Percentiles rank a stretch among this genome's conserved stretches.
Conservation (phyloP, 441 rosid species). For the Populus hybrid region DNA sequence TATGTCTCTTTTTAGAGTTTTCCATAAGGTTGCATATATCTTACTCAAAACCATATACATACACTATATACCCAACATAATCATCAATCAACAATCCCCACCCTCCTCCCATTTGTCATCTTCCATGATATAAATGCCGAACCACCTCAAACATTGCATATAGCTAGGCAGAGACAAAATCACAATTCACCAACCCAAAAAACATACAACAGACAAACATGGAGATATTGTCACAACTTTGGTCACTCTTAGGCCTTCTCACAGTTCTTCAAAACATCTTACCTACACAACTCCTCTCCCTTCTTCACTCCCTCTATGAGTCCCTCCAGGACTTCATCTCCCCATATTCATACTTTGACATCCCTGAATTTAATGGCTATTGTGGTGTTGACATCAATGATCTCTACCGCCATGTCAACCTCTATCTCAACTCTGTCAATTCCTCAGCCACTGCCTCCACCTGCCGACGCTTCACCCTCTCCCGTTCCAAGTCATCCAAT, state of each 20-base stretch:
- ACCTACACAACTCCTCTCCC: constrained; percentile 44
- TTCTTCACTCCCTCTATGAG: constrained; percentile 37
- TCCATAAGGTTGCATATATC: neutral
- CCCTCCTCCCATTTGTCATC: constrained; percentile 4
- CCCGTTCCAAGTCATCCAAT: constrained; percentile 75
- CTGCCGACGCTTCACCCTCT: constrained; percentile 71
- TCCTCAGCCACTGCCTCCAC: constrained; percentile 46
- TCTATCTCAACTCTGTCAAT: constrained; percentile 62
- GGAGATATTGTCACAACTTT: constrained; percentile 50
- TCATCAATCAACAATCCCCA: neutral
- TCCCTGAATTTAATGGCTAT: constrained; percentile 80
- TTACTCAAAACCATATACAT: neutral
- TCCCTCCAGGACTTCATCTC: constrained; percentile 42
- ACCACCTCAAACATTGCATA: neutral
- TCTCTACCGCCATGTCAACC: constrained; percentile 89
- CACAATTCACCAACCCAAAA: constrained; percentile 9
- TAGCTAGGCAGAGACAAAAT: constrained; percentile 13
- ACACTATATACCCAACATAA: neutral
- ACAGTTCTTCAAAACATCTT: constrained; percentile 50
- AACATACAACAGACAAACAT: constrained; percentile 1
- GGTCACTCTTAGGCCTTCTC: constrained; percentile 51
- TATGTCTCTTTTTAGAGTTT: neutral
- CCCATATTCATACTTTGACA: constrained; percentile 71
- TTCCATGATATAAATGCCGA: neutral
- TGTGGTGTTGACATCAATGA: constrained; percentile 89